A percentile compares a stretch with the other conserved stretches of the same genome.
Conservation (phyloP, 805 yeast species). For the Myxozyma geophila region DNA sequence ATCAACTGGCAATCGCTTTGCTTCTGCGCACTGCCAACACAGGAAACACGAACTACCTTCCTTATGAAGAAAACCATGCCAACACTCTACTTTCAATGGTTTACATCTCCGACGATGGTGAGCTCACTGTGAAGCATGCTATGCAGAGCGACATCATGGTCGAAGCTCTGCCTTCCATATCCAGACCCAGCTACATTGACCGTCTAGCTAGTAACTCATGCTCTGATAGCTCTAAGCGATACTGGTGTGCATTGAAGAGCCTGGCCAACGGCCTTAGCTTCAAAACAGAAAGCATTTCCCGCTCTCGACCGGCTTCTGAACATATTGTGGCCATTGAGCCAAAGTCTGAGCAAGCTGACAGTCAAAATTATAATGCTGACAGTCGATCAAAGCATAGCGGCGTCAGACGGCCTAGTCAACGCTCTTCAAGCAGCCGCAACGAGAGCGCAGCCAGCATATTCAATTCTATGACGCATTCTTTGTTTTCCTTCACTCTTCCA, state of each 20-base stretch:
- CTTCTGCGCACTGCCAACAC: no score
- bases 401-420: background rate
- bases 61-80: no score
- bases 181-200: no score
- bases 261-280: background rate
- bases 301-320: background rate
- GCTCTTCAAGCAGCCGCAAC: slow-evolving; percentile 16
- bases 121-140: no score
- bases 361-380: background rate
- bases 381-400: background rate
- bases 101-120: no score
- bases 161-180: no score
- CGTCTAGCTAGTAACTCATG: no score
- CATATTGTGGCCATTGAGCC: no score
- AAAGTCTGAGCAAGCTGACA: background rate
- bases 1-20: no score
- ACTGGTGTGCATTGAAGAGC: slow-evolving; percentile 3
- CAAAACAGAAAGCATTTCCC: background rate
- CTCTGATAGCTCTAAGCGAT: background rate
- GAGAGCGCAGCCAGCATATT: slow-evolving; percentile 21
- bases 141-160: no score
- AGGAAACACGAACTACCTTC: no score
- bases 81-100: no score
- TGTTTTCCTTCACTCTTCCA: slow-evolving; percentile 28
- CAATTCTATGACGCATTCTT: slow-evolving; percentile 16